Base-by-base conservation (phyloP, 2,329 filamentous ascomycete genomes). In the Beauveria pseudobassiana region DNA sequence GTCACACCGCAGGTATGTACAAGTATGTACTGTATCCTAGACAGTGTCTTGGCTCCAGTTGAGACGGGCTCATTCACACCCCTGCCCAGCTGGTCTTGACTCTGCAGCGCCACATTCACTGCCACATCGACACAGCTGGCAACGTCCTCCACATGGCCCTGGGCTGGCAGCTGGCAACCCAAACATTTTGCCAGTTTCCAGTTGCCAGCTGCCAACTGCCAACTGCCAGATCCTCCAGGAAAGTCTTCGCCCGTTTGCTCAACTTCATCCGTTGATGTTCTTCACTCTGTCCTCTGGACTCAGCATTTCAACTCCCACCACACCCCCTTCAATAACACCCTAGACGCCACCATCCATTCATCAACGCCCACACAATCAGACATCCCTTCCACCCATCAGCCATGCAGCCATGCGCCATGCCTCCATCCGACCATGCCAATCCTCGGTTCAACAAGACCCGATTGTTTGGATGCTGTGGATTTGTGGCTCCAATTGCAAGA, bases 121-220 rank as follows among this genome's bases (percentile, higher is more conserved):
- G 58, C 58, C 58, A 60, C 58, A 53, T 54, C 28, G 18, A 38
- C 7, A 38, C 58, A 60, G 50, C 58, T 60, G 58, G 58, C 57
- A 43, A 58, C 14, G 34, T 49, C 20, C 22, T 24, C 7, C n/a
- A 3, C 22, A 34, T 28, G 7, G 38, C n/a, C 52, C 51, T 43
- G 34, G 20, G 18, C 56, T 50, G 22, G 42, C 46, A 59, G 18
- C 56, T 50, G 30, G 34, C 34, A 38, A 38, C 34, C 12, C 4
- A 38, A 38, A n/a, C 5, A 30, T 10, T 14, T 34, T 34, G 30
- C 34, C 12, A 34, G 30, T 12, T 46, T 5, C 20, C 18, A 24
- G 3, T 16, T 46, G 46, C 45, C 30, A 48, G 55, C 30, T 48
- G 55, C 56, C 45, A 28, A 2, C 30, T 48, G 55, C 56, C 45